Conservation (phyloP, 257 asterid genomes). For the Solanum lycopersicoides region DNA sequence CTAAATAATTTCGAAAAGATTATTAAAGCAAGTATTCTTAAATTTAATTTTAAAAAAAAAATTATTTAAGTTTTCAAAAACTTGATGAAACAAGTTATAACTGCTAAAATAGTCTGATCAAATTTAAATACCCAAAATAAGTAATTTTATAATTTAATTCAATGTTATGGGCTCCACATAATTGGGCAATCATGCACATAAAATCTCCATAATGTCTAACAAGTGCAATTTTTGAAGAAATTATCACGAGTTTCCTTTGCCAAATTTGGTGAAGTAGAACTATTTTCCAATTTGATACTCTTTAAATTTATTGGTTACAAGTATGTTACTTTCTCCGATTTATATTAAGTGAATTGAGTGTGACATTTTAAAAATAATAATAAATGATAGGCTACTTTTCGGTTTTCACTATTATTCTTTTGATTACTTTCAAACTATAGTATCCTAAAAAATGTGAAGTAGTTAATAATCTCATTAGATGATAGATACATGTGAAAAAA, state of each 20-base stretch:
- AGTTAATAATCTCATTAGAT: no score
- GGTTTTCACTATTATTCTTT: not conserved
- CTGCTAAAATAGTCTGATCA: not conserved
- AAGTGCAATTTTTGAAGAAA: not conserved
- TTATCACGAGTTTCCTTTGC: not conserved
- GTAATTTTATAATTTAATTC: not conserved
- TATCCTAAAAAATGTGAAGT: no score
- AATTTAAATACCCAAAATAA: not conserved
- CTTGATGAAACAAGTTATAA: no score
- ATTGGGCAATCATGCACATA: not conserved
- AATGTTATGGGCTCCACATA: not conserved
- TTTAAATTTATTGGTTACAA: not conserved
- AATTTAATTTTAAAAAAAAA: no score
- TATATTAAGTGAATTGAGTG: not conserved
- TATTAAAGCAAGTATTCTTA: no score
- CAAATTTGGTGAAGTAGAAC: not conserved
- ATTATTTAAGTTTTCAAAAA: no score
- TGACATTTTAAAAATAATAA: no score
- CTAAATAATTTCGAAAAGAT: not conserved
- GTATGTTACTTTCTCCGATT: not conserved
- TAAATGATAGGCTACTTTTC: no score
- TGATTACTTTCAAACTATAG: no score
- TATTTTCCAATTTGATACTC: not conserved
- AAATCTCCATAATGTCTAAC: not conserved
- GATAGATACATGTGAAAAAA: no score